Evolutionary conservation across 1,284 basidiomycete species (phyloP).

Genomic region (Albatrellus sp.): DNA sequence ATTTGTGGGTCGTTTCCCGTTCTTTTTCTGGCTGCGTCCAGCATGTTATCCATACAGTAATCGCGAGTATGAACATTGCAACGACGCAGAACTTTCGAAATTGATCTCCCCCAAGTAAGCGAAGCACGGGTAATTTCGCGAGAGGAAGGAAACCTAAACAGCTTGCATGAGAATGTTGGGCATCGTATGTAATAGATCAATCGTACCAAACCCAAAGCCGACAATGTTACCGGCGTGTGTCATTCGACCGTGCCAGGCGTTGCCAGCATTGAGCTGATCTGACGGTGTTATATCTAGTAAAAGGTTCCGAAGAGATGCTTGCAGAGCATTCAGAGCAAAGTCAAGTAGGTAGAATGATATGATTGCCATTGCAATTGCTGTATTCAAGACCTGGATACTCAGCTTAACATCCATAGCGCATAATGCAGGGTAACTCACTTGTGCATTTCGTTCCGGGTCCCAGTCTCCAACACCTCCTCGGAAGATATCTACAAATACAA

Average conservation of each 20-base stretch:
- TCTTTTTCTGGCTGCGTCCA: slow-evolving; percentile 69
- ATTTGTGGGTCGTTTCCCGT: slow-evolving; percentile 30
- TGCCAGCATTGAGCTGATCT: slow-evolving; percentile 80
- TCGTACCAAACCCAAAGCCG: slow-evolving; percentile 78
- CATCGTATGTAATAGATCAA: neutral
- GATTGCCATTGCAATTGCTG: slow-evolving; percentile 79
- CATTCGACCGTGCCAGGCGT: slow-evolving; percentile 98
- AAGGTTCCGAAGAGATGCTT: slow-evolving; percentile 87
- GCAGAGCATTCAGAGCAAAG: slow-evolving; percentile 89
- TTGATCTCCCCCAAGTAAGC: slow-evolving; percentile 82
- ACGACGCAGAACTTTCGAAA: slow-evolving; percentile 94
- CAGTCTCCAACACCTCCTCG: slow-evolving; percentile 77
- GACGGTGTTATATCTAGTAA: slow-evolving; percentile 83
- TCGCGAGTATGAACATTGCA: slow-evolving; percentile 65
- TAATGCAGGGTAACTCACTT: slow-evolving; percentile 26
- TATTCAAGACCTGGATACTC: slow-evolving; percentile 42
- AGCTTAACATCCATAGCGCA: neutral
- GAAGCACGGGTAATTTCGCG: slow-evolving; percentile 59
- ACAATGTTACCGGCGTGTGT: slow-evolving; percentile 90
- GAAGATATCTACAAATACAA: slow-evolving; percentile 67
- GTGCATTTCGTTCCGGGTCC: slow-evolving; percentile 66
- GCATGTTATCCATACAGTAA: slow-evolving; percentile 84
- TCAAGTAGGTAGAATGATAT: slow-evolving; percentile 88
- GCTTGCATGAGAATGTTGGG: slow-evolving; percentile 4
- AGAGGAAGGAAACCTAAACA: slow-evolving; percentile 74